Evolutionary conservation across 2,329 filamentous ascomycete species (phyloP).

Genomic region (Paecilomyces sp.): DNA sequence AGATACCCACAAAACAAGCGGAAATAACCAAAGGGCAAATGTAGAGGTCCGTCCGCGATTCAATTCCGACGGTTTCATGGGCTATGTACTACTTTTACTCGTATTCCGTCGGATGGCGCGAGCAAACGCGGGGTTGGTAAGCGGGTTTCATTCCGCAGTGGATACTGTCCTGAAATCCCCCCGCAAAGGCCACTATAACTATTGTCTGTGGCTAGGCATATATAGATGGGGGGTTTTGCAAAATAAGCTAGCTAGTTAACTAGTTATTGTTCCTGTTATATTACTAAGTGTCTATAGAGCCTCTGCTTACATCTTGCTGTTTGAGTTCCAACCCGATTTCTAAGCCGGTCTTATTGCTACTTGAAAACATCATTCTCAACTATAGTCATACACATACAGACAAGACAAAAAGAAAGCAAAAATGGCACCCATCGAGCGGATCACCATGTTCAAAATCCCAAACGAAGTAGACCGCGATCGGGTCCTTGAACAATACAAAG

Average conservation of each 20-base stretch:
- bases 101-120: not conserved
- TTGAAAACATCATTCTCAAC: not conserved
- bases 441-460: conserved; percentile 49
- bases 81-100: not conserved
- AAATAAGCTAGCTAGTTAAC: too few relatives aligned
- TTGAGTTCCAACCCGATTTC: not conserved
- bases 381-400: not conserved
- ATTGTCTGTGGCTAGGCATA: not conserved
- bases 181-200: not conserved
- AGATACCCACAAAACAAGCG: not conserved
- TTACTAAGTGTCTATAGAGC: not conserved
- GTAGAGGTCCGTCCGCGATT: not conserved
- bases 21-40: not conserved
- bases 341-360: too few relatives aligned
- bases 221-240: not conserved
- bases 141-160: not conserved
- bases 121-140: not conserved
- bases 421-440: conserved; percentile 40
- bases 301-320: not conserved
- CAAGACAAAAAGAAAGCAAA: not conserved
- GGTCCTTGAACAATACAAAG: conserved; percentile 39
- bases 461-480: conserved; percentile 36
- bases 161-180: not conserved
- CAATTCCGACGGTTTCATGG: not conserved
- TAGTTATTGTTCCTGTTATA: not conserved